Conservation (phyloP, 371 early-diverging fungal genomes). For the Syncephalastrum sp. region DNA sequence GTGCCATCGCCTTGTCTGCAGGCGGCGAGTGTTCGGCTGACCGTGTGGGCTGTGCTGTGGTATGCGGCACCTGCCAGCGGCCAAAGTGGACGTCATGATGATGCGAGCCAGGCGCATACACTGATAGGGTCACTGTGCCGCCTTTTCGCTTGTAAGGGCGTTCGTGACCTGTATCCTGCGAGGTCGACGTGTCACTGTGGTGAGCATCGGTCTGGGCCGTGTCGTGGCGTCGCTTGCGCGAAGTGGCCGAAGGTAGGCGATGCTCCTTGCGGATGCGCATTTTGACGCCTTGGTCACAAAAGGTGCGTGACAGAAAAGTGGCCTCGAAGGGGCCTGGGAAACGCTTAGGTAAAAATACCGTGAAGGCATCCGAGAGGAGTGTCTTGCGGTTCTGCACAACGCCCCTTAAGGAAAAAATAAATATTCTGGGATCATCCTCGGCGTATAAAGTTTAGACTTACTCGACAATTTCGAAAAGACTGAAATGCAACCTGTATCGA, state of each 20-base stretch:
- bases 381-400: conserved; percentile 32
- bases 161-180: background rate
- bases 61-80: conserved; percentile 13
- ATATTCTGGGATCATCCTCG: background rate
- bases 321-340: conserved; percentile 87
- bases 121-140: conserved; percentile 5
- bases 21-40: background rate
- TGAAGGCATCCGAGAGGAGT: conserved; percentile 61
- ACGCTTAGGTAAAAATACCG: conserved; percentile 85
- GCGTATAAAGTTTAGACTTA: conserved; percentile 27
- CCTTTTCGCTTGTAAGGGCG: conserved; percentile 6
- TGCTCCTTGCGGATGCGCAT: conserved; percentile 46
- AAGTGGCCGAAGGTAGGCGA: conserved; percentile 23
- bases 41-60: background rate
- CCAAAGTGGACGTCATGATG: conserved; percentile 22
- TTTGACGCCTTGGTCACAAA: conserved; percentile 50
- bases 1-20: no score
- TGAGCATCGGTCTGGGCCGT: background rate
- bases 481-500: conserved; percentile 80
- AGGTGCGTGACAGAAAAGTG: conserved; percentile 46
- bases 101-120: conserved; percentile 12
- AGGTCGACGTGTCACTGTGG: background rate
- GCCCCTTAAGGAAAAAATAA: conserved; percentile 22
- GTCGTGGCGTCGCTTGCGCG: conserved; percentile 14
- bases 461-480: conserved; percentile 85